phyloP scores from a whole-genome alignment of 1,284 basidiomycete species.

The Cerrena zonata region DNA sequence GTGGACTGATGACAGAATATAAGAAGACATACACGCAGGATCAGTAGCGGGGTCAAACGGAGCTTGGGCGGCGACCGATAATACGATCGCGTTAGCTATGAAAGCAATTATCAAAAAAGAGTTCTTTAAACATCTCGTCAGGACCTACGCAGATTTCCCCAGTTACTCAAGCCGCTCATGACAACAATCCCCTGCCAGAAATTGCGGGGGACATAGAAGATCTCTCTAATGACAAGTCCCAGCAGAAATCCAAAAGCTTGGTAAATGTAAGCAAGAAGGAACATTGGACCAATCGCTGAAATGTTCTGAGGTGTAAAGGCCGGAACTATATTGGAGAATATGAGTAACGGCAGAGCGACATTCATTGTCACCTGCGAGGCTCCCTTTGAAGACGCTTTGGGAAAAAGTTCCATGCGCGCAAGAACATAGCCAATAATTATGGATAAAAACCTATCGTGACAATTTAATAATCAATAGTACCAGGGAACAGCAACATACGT shows the following conservation, averaged over 20 bases:
- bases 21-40: constrained; percentile 30
- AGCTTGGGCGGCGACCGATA: constrained; percentile 37
- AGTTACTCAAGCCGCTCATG: constrained; percentile 41
- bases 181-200: constrained; percentile 39
- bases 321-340: constrained; percentile 37
- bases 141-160: constrained; percentile 38
- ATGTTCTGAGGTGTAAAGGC: constrained; percentile 35
- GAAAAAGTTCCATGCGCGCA: constrained; percentile 31
- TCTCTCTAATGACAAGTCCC: constrained; percentile 32
- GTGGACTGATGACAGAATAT: not conserved
- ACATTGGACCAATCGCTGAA: constrained; percentile 33
- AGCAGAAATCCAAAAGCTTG: constrained; percentile 28
- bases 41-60: constrained; percentile 44
- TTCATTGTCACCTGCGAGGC: constrained; percentile 37
- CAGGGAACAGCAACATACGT: no score
- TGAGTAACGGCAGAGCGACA: constrained; percentile 33
- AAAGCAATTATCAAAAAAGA: not conserved
- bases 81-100: constrained; percentile 41
- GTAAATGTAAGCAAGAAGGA: constrained; percentile 32
- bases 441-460: constrained; percentile 15
- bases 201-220: constrained; percentile 36
- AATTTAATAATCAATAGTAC: not conserved
- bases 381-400: constrained; percentile 30
- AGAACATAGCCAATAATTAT: constrained; percentile 33
- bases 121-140: not conserved